A percentile compares a stretch with the other conserved stretches of the same genome.
Evolutionary conservation across 2,329 filamentous ascomycete genomes (phyloP).

Genomic region (Lachnellula subtilissima): DNA sequence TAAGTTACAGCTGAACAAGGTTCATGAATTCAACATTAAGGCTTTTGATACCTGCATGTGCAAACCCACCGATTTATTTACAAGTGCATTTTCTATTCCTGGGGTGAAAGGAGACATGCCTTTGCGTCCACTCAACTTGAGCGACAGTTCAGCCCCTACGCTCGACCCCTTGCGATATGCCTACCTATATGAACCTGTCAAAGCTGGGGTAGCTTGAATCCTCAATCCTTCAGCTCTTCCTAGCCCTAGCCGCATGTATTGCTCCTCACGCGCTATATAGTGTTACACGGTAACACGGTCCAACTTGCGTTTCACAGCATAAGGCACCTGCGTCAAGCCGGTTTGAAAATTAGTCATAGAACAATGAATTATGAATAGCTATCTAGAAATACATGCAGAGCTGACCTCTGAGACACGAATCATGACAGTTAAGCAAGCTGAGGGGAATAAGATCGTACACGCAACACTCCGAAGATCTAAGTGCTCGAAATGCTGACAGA

Average conservation of each 20-base stretch:
- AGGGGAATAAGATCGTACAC: constrained; percentile 1
- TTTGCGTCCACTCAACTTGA: background rate
- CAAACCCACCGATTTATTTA: background rate
- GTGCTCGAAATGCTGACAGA: background rate
- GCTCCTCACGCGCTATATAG: too few relatives aligned
- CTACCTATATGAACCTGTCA: background rate
- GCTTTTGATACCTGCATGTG: background rate
- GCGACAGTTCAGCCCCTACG: background rate
- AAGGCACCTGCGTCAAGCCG: too few relatives aligned
- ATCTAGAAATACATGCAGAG: constrained; percentile 7
- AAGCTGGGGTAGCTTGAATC: background rate
- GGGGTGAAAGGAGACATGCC: background rate
- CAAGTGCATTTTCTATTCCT: background rate
- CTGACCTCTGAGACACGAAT: constrained; percentile 1
- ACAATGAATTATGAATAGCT: too few relatives aligned
- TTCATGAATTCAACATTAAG: too few relatives aligned
- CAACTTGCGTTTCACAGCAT: too few relatives aligned
- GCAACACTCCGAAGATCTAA: background rate
- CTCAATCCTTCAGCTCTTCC: background rate
- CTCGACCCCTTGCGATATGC: background rate
- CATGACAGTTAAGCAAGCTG: constrained; percentile 3
- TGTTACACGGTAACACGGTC: background rate
- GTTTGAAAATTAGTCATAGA: too few relatives aligned
- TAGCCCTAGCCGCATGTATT: background rate
- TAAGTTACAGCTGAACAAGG: too few relatives aligned